A percentile compares a stretch with the other conserved stretches of the same genome.
Evolutionary conservation across 1,139 yeast species (phyloP).

Genomic region (Arxiozyma bovina): DNA sequence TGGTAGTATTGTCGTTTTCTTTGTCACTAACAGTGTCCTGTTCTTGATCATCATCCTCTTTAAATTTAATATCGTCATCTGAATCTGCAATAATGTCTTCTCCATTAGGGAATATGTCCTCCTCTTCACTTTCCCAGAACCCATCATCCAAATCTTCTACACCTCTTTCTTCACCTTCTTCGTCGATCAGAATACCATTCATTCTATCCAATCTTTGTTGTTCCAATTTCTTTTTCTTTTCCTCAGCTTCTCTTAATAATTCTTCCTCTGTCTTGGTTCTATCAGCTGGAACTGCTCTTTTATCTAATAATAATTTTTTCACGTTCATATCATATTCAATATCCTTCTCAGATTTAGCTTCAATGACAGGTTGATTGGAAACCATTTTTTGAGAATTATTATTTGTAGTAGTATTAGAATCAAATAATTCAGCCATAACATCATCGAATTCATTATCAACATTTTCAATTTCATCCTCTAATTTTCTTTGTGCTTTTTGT

Average conservation of each 20-base stretch:
- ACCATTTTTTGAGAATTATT: neutral
- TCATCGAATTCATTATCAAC: slow-evolving; percentile 74
- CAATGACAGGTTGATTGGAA: neutral
- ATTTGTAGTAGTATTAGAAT: slow-evolving; percentile 22
- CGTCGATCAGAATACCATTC: slow-evolving; percentile 54
- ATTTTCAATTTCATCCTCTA: slow-evolving; percentile 61
- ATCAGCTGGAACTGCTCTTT: slow-evolving; percentile 92
- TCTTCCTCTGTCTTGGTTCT: slow-evolving; percentile 92
- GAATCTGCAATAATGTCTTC: slow-evolving; percentile 26
- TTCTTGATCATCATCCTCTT: slow-evolving; percentile 15
- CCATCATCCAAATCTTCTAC: slow-evolving; percentile 61
- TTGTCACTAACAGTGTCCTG: slow-evolving; percentile 14
- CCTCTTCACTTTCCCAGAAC: slow-evolving; percentile 47
- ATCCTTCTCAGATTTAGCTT: slow-evolving; percentile 22
- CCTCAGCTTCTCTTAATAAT: slow-evolving; percentile 56
- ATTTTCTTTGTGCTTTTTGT: slow-evolving; percentile 64
- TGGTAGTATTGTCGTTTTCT: neutral
- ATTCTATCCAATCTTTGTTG: slow-evolving; percentile 72
- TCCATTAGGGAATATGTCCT: slow-evolving; percentile 31
- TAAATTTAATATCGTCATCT: slow-evolving; percentile 27
- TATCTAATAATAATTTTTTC: slow-evolving; percentile 70
- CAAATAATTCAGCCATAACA: slow-evolving; percentile 54
- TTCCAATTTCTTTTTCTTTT: slow-evolving; percentile 60
- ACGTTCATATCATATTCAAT: slow-evolving; percentile 62
- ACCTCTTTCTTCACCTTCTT: slow-evolving; percentile 42